Evolutionary conservation across 2,329 filamentous ascomycete genomes (phyloP), one percentile per base, ranked within the genome.

Genomic region (Cladosporium sp.): DNA sequence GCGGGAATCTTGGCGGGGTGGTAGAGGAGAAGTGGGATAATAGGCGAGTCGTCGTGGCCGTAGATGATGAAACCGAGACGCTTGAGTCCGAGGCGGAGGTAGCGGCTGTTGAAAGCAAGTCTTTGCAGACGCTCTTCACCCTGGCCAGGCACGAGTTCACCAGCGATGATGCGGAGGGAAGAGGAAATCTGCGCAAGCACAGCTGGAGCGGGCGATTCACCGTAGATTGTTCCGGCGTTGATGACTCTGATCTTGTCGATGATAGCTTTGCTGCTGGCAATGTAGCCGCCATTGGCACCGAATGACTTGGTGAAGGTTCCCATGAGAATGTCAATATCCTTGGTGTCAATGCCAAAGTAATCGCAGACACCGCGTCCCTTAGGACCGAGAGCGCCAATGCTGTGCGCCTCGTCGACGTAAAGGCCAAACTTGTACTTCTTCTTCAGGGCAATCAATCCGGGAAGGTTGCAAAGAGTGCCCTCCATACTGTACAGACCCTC

Each of bases 401-500:
- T 96, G 75, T 98, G 93, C 30, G 93, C 93, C 72, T 98, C 93
- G 62, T 98, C 93, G 53, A 98, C 79, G 64, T 95, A 98, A 2
- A 98, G 80, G 65, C 89, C 81, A 73, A 95, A 98, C 76, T 95
- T 97, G 82, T 98, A 98, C 70, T 88, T 90, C 67, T 85, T 85
- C 80, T 95, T 96, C 57, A 98, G 78, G 43, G 78, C 80, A 52
- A 98, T 73, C 43, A 98, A 76, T 54, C 88, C 88, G 1, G 93
- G 93, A n/a, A 98, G 80, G 67, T 98, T 93, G 71, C 88, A 93
- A 88, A 98, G 95, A 58, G 91, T 96, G 42, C 93, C 93, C 73
- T 98, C 93, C 93, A 98, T 98, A 1, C 92, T 97, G 77, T 98
- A 98, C 16, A 98, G 79, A 60, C 93, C 93, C 69, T 98, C 93